Evolutionary conservation across 495 filamentous ascomycete genomes (phyloP).

Genomic region (Penicillium robsamsonii): DNA sequence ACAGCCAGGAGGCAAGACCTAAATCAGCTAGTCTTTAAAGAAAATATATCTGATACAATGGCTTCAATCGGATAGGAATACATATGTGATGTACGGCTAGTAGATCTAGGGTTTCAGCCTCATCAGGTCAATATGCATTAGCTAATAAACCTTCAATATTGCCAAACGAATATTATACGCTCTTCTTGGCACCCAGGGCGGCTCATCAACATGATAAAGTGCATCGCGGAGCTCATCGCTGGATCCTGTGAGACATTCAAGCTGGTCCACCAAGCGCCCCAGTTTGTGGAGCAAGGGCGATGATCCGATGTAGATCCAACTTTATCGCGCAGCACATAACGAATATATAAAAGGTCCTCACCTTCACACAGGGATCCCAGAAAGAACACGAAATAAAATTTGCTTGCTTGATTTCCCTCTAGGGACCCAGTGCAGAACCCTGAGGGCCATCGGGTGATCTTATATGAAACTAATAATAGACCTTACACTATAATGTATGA

Average conservation of each 20-base stretch:
- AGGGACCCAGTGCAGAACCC: neutral
- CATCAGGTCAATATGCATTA: neutral
- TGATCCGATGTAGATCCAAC: slow-evolving; percentile 12
- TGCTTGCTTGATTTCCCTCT: neutral
- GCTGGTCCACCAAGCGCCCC: slow-evolving; percentile 6
- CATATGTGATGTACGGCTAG: neutral
- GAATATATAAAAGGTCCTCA: neutral
- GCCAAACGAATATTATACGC: neutral
- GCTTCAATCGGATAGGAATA: neutral
- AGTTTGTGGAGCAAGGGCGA: slow-evolving; percentile 7
- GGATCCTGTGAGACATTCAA: neutral
- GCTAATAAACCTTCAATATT: neutral
- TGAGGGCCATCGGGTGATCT: neutral
- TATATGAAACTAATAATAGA: neutral
- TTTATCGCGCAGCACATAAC: neutral
- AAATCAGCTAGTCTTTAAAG: neutral
- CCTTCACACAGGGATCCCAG: neutral
- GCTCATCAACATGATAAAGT: neutral
- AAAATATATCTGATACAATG: neutral
- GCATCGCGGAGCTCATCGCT: neutral
- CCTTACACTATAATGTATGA: neutral
- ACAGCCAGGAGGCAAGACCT: neutral
- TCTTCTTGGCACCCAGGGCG: neutral
- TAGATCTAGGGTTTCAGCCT: neutral
- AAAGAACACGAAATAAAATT: neutral